Conservation (phyloP, 441 rosid genomes). For the Euphorbia celastroides region DNA sequence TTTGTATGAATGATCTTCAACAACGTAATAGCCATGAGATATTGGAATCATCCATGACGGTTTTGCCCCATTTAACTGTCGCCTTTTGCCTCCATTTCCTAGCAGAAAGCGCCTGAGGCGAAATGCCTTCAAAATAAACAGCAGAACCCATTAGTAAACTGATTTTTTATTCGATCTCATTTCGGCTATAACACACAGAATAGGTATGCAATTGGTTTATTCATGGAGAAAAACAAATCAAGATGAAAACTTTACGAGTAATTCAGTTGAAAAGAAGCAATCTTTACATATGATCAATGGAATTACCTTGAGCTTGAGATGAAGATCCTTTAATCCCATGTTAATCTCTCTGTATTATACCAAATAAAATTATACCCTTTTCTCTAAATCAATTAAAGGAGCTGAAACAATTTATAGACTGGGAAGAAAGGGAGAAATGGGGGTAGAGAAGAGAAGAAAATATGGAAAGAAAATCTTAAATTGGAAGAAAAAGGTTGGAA, state of each 20-base stretch:
- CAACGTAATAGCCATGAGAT: constrained; percentile 62
- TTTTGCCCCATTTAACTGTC: constrained; percentile 17
- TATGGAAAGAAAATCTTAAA: not conserved
- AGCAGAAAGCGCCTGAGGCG: constrained; percentile 33
- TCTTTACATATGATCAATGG: not conserved
- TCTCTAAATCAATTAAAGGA: not conserved
- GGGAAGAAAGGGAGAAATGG: not conserved
- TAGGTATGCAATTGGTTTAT: too few species aligned
- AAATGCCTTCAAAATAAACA: constrained; percentile 31
- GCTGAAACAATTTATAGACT: not conserved
- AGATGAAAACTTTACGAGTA: not conserved
- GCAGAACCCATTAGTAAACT: not conserved
- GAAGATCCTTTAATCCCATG: constrained; percentile 10
- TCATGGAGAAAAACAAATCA: not conserved
- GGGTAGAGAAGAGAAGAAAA: not conserved
- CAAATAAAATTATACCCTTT: not conserved
- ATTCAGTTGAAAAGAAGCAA: not conserved
- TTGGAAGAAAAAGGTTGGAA: not conserved
- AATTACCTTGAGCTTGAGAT: constrained; percentile 17
- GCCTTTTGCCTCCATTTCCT: constrained; percentile 32
- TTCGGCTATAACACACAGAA: too few species aligned
- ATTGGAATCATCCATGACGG: constrained; percentile 57
- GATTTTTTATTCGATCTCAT: not conserved
- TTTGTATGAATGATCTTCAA: constrained; percentile 31
- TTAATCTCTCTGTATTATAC: not conserved